Percentiles rank a stretch among this genome's conserved stretches.
Evolutionary conservation across 306 rosid genomes (phyloP).

Genomic region (Cucumis melo): DNA sequence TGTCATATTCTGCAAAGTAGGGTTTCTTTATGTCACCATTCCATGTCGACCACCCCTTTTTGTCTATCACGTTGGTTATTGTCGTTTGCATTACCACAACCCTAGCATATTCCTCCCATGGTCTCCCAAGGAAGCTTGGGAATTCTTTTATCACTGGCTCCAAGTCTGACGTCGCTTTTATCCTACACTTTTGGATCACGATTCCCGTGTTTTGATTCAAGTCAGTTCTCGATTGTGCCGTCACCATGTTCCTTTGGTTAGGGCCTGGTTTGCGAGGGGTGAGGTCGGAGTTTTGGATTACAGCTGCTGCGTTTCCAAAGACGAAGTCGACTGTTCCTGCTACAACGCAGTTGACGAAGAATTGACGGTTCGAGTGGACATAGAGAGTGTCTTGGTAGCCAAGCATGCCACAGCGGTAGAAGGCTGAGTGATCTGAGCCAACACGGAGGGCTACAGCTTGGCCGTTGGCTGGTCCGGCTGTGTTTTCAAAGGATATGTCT

Average conservation of each 20-base stretch:
- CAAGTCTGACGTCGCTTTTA: not conserved
- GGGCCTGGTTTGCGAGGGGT: not conserved
- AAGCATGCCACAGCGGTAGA: not conserved
- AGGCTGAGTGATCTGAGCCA: not conserved
- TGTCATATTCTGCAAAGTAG: not conserved
- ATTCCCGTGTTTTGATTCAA: not conserved
- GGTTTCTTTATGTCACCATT: not conserved
- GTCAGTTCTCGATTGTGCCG: not conserved
- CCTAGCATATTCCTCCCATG: not conserved
- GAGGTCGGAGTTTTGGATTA: not conserved
- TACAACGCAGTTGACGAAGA: not conserved
- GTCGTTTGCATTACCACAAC: not conserved
- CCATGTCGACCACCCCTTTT: not conserved
- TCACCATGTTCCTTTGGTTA: not conserved
- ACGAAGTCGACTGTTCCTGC: not conserved
- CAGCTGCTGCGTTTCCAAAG: not conserved
- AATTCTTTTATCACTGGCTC: not conserved
- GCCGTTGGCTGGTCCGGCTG: not conserved
- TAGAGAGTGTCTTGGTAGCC: not conserved
- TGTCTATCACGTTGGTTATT: not conserved
- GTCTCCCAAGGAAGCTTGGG: not conserved
- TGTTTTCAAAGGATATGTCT: not conserved
- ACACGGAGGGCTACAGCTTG: not conserved
- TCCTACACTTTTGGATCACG: not conserved
- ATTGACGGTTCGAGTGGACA: not conserved